These are phyloP conservation scores for Lasiodiplodia citricola DNA, from an alignment of 2,329 filamentous ascomycete species.

Conservation along the genomic window DNA sequence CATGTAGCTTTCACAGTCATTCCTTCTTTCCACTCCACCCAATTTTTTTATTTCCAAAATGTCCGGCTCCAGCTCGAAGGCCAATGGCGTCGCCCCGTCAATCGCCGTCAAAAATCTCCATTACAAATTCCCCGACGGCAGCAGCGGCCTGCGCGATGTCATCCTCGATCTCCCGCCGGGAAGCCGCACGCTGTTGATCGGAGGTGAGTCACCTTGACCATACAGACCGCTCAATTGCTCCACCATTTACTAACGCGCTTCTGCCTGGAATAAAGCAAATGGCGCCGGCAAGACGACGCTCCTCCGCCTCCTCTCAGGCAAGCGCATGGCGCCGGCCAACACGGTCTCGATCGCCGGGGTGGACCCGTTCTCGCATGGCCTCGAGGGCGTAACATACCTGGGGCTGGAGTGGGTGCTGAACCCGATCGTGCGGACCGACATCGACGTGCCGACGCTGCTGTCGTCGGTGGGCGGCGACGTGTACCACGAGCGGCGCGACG, in stretches of 20 bases:
- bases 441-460: constrained; percentile 86
- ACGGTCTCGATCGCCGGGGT: constrained; percentile 79
- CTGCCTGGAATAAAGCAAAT: constrained; percentile 64
- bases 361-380: constrained; percentile 87
- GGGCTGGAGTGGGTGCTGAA: constrained; percentile 98
- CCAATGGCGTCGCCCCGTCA: constrained; percentile 20
- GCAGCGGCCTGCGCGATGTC: constrained; percentile 77
- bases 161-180: constrained; percentile 77
- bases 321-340: constrained; percentile 81
- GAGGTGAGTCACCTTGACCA: constrained; percentile 59
- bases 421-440: constrained; percentile 93
- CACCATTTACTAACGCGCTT: constrained; percentile 4
- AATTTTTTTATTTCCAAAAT: neutral
- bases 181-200: constrained; percentile 88
- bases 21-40: neutral
- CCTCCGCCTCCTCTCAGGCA: constrained; percentile 90
- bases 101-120: constrained; percentile 78
- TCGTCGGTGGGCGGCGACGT: constrained; percentile 83
- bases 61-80: constrained; percentile 10
- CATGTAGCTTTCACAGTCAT: neutral
- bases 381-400: constrained; percentile 95
- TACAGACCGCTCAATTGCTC: neutral
- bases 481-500: constrained; percentile 81
- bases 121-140: constrained; percentile 88
- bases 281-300: constrained; percentile 97